phyloP scores from a whole-genome alignment of 352 stramenopile genomes.

The Pythium periplocum region DNA sequence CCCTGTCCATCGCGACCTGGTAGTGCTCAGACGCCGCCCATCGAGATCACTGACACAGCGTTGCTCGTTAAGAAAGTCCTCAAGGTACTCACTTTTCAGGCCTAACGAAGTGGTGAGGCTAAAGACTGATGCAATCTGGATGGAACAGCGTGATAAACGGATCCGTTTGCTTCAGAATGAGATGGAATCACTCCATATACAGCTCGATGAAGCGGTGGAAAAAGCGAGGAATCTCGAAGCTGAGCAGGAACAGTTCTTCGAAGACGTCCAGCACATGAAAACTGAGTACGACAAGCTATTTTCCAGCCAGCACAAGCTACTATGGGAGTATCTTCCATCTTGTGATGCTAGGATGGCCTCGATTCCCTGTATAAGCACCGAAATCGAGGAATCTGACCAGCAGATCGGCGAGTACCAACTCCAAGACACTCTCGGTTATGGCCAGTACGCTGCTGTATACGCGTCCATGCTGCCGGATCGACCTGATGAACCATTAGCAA shows the following conservation, averaged over 20 bases:
- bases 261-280: slow-evolving; percentile 75
- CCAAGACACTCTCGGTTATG: slow-evolving; percentile 69
- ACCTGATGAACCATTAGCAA: slow-evolving; percentile 27
- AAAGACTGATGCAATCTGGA: too few relatives aligned
- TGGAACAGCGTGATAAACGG: slow-evolving; percentile 38
- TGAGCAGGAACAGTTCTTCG: slow-evolving; percentile 82
- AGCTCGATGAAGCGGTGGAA: slow-evolving; percentile 34
- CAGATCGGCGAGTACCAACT: slow-evolving; percentile 66
- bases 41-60: too few relatives aligned
- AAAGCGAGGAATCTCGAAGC: slow-evolving; percentile 78
- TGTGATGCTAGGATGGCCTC: slow-evolving; percentile 42
- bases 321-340: slow-evolving; percentile 74
- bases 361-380: slow-evolving; percentile 41
- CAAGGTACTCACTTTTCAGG: too few relatives aligned
- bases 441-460: slow-evolving; percentile 82
- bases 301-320: slow-evolving; percentile 49
- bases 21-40: too few relatives aligned
- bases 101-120: too few relatives aligned
- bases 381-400: slow-evolving; percentile 46
- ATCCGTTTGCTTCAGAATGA: slow-evolving; percentile 36
- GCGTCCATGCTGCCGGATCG: slow-evolving; percentile 22
- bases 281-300: slow-evolving; percentile 60
- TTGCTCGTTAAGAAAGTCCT: too few relatives aligned
- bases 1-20: too few relatives aligned
- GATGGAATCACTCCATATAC: slow-evolving; percentile 32